Base-by-base conservation (phyloP, 2,329 filamentous ascomycete genomes). In the Trichophyton benhamiae region DNA sequence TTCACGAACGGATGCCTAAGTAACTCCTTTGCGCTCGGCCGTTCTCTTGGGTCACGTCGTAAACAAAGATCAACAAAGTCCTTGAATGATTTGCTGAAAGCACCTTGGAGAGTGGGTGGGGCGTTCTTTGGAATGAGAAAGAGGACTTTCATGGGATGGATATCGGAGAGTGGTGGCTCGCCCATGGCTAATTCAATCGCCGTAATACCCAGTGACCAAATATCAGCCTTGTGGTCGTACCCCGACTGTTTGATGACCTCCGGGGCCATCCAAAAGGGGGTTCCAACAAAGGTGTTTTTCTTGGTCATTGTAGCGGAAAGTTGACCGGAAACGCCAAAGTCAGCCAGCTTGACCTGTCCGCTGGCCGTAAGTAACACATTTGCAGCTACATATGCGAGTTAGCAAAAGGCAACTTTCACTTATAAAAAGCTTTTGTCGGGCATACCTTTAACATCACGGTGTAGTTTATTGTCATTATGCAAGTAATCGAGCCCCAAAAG, bases 241-340 rank as follows among this genome's bases (percentile, higher is more conserved):
- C 92, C 92, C 62, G 91, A 95, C 74, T 99, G 92, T 77, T 96
- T 96, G 74, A 99, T 99, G 61, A 97, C 92, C 76, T 99, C 92
- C 9, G 92, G 92, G 2, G 94, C 92, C 92, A 99, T 99, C 94
- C 94, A 99, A 73, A 97, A 99, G 0, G 94, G 92, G 0, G 92
- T 97, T 38, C 94, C 94, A 36, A 99, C 92, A 73, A 97, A 99
- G 0, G 92, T 97, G 72, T 97, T 97, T 78, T 97, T 97, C 81
- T 97, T 97, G 65, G 92, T 96, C 91, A 97, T 97, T 58, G 92
- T 99, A 5, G 92, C 92, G 8, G 92, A 95, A 22, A 97, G 82
- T 76, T 97, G 94, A 30, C 92, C 92, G 0, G 92, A 96, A 5
- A 99, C 94, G 62, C 92, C 92, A 76, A 99, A 99, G 73, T 99